Evolutionary conservation across 148 eudicot genomes (phyloP), one percentile per base, ranked within the genome.

Genomic region (Camellia granthamiana): DNA sequence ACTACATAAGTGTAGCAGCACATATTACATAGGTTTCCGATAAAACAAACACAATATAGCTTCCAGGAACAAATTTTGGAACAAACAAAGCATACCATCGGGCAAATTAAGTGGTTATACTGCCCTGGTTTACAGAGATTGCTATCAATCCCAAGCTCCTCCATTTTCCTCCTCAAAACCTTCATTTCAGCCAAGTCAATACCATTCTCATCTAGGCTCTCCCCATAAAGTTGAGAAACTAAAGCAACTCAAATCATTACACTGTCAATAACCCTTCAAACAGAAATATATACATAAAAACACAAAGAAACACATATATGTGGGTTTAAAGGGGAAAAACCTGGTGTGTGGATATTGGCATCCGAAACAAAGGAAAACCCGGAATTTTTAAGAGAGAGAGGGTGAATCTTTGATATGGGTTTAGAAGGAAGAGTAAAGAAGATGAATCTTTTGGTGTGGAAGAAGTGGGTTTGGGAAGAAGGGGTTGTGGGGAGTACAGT

Each of bases 61-160:
- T 49, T 71, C 58, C 41, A 49, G 54, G 5, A 49, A 71, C 58
- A 71, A n/a, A 19, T 19, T 49, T 19, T 21, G 42, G 58, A 49
- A 71, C 38, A 49, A 21, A 71, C 18, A 71, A 71, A 19, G 12
- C 7, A 71, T 87, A 93, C 97, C 89, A 55, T 80, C 42, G 97
- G 97, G 78, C 97, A 93, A 19, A 81, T 4, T 81, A 90, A 84
- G 52, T 58, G 23, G 81, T 73, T 43, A 84, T 87, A 75, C 81
- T 93, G 94, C 49, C n/a, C n/a, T n/a, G n/a, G n/a, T n/a, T n/a
- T n/a, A n/a, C n/a, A n/a, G n/a, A n/a, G n/a, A n/a, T n/a, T n/a
- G n/a, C n/a, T n/a, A n/a, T n/a, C n/a, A n/a, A n/a, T n/a, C n/a
- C n/a, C n/a, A n/a, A n/a, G n/a, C n/a, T n/a, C n/a, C n/a, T n/a